phyloP scores from a whole-genome alignment of 192 early-diverging fungal genomes.

The Umbelopsis vinacea region DNA sequence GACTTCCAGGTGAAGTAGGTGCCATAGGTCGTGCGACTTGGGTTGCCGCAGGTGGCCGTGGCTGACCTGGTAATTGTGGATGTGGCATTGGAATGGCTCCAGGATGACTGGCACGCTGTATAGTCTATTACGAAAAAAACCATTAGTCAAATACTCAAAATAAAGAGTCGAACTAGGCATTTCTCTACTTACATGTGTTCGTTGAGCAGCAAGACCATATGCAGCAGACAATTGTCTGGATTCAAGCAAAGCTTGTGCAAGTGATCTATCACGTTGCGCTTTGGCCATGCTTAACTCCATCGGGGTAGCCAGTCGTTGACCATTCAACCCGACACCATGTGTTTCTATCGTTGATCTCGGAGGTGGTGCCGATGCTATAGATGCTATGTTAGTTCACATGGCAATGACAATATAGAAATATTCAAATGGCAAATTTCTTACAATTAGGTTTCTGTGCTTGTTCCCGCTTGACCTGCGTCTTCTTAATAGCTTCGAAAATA shows the following conservation, averaged over 20 bases:
- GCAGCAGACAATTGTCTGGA: conserved; percentile 53
- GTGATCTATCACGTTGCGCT: conserved; percentile 52
- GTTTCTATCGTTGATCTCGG: conserved; percentile 48
- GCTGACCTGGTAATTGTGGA: conserved; percentile 28
- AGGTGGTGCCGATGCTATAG: conserved; percentile 40
- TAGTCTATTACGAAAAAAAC: neutral
- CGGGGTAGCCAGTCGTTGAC: conserved; percentile 46
- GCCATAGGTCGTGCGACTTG: conserved; percentile 25
- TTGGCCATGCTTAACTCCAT: conserved; percentile 60
- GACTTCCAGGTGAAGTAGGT: conserved; percentile 6
- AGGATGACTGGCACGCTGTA: conserved; percentile 31
- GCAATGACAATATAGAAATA: neutral
- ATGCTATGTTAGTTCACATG: neutral
- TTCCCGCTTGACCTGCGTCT: conserved; percentile 61
- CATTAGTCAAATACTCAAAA: neutral
- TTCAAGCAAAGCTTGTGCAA: conserved; percentile 52
- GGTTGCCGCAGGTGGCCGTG: conserved; percentile 27
- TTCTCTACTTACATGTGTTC: conserved; percentile 35
- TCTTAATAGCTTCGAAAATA: conserved; percentile 66
- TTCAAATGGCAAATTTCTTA: conserved; percentile 1
- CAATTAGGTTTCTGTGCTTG: conserved; percentile 41
- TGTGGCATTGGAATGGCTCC: conserved; percentile 26
- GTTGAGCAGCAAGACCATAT: conserved; percentile 44
- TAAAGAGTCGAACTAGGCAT: neutral
- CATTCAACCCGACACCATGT: conserved; percentile 34